Evolutionary conservation across 345 rosid species (phyloP).

Genomic region (Aurinia saxatilis): DNA sequence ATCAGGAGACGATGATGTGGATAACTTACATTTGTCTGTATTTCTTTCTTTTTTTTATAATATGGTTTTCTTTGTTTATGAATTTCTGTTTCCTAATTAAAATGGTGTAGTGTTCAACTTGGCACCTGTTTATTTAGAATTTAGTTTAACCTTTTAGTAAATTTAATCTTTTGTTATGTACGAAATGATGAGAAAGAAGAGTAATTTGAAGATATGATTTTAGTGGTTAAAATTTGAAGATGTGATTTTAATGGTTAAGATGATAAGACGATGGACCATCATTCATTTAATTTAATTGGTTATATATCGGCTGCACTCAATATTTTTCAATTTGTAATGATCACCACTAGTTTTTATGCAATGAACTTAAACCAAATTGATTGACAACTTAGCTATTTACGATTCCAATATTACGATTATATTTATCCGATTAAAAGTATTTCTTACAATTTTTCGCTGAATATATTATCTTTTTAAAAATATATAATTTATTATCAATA

Average conservation of each 20-base stretch:
- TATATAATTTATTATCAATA: too few species aligned
- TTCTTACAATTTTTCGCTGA: too few species aligned
- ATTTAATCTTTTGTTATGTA: neutral
- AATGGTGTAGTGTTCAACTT: constrained; percentile 3
- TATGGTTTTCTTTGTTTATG: neutral
- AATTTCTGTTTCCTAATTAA: neutral
- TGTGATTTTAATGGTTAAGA: neutral
- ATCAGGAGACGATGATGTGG: constrained; percentile 32
- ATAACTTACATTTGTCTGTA: neutral
- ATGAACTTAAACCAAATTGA: neutral
- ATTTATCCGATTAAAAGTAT: too few species aligned
- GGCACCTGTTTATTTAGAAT: neutral
- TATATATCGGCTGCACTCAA: neutral
- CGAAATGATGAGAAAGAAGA: too few species aligned
- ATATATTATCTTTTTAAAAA: too few species aligned
- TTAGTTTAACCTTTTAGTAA: neutral
- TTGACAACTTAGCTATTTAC: neutral
- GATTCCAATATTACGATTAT: too few species aligned
- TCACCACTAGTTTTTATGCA: neutral
- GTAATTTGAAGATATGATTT: too few species aligned
- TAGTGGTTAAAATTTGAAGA: too few species aligned
- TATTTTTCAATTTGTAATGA: neutral
- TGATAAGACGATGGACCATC: constrained; percentile 15
- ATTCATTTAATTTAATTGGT: neutral
- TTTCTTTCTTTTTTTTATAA: neutral